phyloP scores from a whole-genome alignment of 768 basidiomycete species.

The Leccinum uliginosum region DNA sequence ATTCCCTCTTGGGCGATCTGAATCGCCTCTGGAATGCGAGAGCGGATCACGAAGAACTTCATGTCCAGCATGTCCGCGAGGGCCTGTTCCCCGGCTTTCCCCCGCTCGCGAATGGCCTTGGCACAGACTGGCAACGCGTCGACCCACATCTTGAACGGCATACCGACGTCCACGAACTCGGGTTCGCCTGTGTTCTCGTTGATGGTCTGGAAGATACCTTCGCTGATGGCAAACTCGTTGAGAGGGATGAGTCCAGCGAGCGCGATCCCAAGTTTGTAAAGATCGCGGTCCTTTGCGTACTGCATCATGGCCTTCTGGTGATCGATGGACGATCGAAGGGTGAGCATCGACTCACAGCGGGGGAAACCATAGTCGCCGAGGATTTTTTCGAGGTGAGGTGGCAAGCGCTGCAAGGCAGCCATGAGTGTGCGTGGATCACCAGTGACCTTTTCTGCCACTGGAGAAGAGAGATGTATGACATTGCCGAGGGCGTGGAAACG shows the following conservation, averaged over 20 bases:
- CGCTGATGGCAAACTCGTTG: slow-evolving; percentile 55
- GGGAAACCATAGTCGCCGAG: slow-evolving; percentile 45
- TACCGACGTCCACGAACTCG: slow-evolving; percentile 41
- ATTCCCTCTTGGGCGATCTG: slow-evolving; percentile 41
- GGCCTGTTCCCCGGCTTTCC: slow-evolving; percentile 40
- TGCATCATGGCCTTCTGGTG: slow-evolving; percentile 53
- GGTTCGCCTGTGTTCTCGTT: slow-evolving; percentile 38
- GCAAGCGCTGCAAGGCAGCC: slow-evolving; percentile 37
- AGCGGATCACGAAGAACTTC: slow-evolving; percentile 49
- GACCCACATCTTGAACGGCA: slow-evolving; percentile 55
- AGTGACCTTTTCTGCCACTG: slow-evolving; percentile 36
- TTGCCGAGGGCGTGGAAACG: slow-evolving; percentile 48
- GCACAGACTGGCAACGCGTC: slow-evolving; percentile 58
- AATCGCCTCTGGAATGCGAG: slow-evolving; percentile 44
- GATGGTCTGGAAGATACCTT: slow-evolving; percentile 47
- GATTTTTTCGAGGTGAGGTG: slow-evolving; percentile 41
- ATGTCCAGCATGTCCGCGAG: slow-evolving; percentile 61
- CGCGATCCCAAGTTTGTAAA: slow-evolving; percentile 46
- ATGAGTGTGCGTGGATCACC: slow-evolving; percentile 48
- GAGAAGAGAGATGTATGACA: slow-evolving; percentile 43
- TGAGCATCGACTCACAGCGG: slow-evolving; percentile 44
- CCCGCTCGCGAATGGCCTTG: slow-evolving; percentile 43
- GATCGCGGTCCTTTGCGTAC: slow-evolving; percentile 41
- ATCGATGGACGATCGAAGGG: slow-evolving; percentile 35
- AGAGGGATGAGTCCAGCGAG: slow-evolving; percentile 45